Conservation (phyloP, 805 yeast genomes). For the Candida glaebosa region DNA sequence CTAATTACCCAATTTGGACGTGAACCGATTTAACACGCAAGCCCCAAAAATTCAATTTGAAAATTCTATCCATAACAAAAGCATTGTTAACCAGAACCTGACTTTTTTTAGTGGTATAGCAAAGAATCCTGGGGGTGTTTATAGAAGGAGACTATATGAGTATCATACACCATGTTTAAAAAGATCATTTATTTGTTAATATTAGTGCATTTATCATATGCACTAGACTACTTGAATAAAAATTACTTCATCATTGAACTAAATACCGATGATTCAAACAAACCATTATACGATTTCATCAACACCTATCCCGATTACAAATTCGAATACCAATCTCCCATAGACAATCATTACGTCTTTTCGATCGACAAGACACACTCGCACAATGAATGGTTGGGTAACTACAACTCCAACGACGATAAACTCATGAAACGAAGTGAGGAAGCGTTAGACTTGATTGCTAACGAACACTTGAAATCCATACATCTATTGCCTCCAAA, state of each 20-base stretch:
- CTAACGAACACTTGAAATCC: slow-evolving; percentile 35
- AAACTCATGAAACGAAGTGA: slow-evolving; percentile 25
- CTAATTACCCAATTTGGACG: background rate
- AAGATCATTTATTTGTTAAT: background rate
- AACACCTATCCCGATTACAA: slow-evolving; percentile 31
- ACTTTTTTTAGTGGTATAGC: background rate
- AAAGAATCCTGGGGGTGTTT: background rate
- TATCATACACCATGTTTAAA: background rate
- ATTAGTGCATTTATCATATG: background rate
- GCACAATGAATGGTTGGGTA: slow-evolving; percentile 33
- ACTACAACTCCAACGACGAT: slow-evolving; percentile 26
- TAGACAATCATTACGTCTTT: slow-evolving; percentile 64
- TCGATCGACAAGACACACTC: slow-evolving; percentile 45
- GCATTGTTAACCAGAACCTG: background rate
- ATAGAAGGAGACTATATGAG: background rate
- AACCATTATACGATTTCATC: slow-evolving; percentile 33
- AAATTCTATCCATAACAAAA: background rate
- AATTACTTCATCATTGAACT: slow-evolving; percentile 66
- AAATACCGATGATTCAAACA: slow-evolving; percentile 22
- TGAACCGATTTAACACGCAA: background rate
- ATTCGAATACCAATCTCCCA: slow-evolving; percentile 64
- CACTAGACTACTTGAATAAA: slow-evolving; percentile 41
- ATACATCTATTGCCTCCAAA: slow-evolving; percentile 56
- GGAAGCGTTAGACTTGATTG: slow-evolving; percentile 21
- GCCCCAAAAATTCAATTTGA: background rate